phyloP scores from a whole-genome alignment of 164 flowering plant species.

The Cinnamomum micranthum region DNA sequence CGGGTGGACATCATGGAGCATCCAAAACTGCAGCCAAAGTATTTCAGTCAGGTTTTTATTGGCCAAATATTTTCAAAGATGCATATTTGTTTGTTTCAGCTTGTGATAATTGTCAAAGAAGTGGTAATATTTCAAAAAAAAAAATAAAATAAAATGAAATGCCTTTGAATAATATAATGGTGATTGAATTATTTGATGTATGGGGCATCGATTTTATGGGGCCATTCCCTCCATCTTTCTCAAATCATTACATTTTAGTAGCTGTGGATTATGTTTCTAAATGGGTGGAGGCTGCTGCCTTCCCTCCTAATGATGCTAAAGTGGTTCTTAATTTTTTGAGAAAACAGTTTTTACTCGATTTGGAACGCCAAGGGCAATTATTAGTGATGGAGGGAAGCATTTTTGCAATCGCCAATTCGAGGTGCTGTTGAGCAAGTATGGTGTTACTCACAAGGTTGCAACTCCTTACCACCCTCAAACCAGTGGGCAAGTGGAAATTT shows the following conservation, averaged over 20 bases:
- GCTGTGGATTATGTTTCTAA: constrained; percentile 2
- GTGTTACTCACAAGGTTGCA: neutral
- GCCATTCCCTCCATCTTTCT: neutral
- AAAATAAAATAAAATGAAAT: too few relatives aligned
- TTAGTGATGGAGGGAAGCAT: too few relatives aligned
- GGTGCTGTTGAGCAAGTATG: neutral
- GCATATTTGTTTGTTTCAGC: neutral
- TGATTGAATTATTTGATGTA: constrained; percentile 10
- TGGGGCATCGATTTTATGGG: constrained; percentile 2
- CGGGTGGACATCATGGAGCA: too few relatives aligned
- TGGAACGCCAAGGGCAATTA: neutral
- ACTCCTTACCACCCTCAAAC: too few relatives aligned
- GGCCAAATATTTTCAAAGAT: constrained; percentile 10
- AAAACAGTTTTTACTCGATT: neutral
- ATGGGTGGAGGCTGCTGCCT: constrained; percentile 8
- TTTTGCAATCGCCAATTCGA: neutral
- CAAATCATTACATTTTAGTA: constrained; percentile 8
- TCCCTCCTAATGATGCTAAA: neutral
- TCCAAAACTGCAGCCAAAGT: neutral
- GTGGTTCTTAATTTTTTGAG: constrained; percentile 2
- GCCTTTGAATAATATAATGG: constrained; percentile 4
- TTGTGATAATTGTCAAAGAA: constrained; percentile 10
- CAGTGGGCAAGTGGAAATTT: constrained; percentile 1
- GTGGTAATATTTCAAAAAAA: constrained; percentile 3
- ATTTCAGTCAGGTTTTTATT: constrained; percentile 7